Evolutionary conservation across 352 stramenopile genomes (phyloP).

Genomic region (Phytophthora lateralis): DNA sequence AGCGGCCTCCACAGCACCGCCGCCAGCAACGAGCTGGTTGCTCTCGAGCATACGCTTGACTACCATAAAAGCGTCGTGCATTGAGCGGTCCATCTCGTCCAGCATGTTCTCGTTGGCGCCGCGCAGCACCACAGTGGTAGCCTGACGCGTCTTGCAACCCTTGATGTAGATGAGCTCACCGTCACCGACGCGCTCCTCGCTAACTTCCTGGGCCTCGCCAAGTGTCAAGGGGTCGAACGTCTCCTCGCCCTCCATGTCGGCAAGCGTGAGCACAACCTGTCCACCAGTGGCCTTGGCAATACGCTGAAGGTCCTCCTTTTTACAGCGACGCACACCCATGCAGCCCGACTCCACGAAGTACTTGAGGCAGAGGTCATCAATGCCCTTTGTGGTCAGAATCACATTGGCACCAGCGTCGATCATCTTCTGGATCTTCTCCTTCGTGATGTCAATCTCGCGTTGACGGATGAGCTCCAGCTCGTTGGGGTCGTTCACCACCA

Average conservation of each 20-base stretch:
- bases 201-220: constrained; percentile 93
- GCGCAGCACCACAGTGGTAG: constrained; percentile 97
- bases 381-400: constrained; percentile 99
- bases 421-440: constrained; percentile 99
- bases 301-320: constrained; percentile 98
- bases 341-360: constrained; percentile 99
- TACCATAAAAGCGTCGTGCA: constrained; percentile 99
- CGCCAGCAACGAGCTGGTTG: constrained; percentile 98
- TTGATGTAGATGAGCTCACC: constrained; percentile 99
- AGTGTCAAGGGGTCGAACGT: constrained; percentile 95
- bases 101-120: constrained; percentile 99
- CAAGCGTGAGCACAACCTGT: constrained; percentile 96
- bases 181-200: constrained; percentile 97
- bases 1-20: constrained; percentile 97
- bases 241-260: constrained; percentile 98
- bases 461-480: constrained; percentile 98
- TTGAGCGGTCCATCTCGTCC: constrained; percentile 99
- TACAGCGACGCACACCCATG: constrained; percentile 97
- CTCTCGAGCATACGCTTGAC: constrained; percentile 99
- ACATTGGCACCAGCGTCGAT: constrained; percentile 98
- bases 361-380: constrained; percentile 99
- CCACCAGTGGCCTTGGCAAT: constrained; percentile 99
- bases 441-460: constrained; percentile 99
- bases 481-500: constrained; percentile 93
- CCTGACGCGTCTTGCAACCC: constrained; percentile 93